Conservation (phyloP, 495 filamentous ascomycete genomes). For the Monascus purpureus region DNA sequence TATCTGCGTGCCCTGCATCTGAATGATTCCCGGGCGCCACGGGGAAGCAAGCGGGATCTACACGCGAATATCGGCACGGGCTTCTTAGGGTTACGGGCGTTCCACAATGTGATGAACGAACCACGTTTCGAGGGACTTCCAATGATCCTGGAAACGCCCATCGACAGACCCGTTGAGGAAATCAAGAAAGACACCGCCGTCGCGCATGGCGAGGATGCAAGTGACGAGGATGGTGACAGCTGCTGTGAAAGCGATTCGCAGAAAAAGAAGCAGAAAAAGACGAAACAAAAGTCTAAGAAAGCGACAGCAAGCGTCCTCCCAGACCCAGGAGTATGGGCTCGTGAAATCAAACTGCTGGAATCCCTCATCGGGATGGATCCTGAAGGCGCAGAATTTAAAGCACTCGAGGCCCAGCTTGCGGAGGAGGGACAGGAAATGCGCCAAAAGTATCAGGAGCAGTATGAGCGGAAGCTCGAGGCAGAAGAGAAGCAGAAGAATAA, state of each 20-base stretch:
- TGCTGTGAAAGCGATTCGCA: conserved; percentile 10
- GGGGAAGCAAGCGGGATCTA: conserved; percentile 63
- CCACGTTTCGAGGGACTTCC: conserved; percentile 61
- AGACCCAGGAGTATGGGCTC: conserved; percentile 66
- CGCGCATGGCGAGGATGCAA: conserved; percentile 1
- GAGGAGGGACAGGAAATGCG: conserved; percentile 56
- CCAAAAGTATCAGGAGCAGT: conserved; percentile 59
- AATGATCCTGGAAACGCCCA: conserved; percentile 90
- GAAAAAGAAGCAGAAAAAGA: conserved; percentile 7
- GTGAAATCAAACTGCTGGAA: conserved; percentile 82
- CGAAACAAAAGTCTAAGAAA: conserved; percentile 14
- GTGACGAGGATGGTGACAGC: conserved; percentile 6
- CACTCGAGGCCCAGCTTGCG: conserved; percentile 47
- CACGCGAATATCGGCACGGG: conserved; percentile 93
- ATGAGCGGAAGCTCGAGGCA: conserved; percentile 52
- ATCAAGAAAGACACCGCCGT: conserved; percentile 15
- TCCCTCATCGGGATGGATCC: conserved; percentile 69
- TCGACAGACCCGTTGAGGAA: conserved; percentile 44
- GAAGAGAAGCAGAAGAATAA: conserved; percentile 40
- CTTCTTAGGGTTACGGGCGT: conserved; percentile 77
- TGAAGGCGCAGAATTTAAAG: conserved; percentile 52
- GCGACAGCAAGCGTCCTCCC: conserved; percentile 29
- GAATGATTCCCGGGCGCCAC: conserved; percentile 86
- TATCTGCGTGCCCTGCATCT: conserved; percentile 80
- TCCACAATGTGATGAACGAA: conserved; percentile 85